These are phyloP conservation scores for Fusarium sp. DNA, from an alignment of 2,329 filamentous ascomycete species.

Conservation along the genomic window DNA sequence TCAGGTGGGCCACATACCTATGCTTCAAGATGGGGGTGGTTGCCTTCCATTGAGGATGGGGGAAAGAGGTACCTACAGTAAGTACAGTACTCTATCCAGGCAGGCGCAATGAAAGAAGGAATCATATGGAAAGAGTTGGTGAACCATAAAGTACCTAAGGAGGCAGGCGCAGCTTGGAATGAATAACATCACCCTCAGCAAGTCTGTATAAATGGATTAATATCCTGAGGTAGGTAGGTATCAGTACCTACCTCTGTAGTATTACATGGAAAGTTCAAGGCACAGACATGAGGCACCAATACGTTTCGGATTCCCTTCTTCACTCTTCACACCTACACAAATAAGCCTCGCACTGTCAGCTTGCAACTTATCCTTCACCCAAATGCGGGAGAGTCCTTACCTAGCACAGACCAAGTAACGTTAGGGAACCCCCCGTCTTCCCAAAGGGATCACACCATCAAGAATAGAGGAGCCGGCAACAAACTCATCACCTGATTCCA, in stretches of 20 bases:
- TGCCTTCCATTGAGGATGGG: slow-evolving; percentile 17
- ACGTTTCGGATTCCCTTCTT: background rate
- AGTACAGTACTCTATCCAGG: background rate
- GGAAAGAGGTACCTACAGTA: background rate
- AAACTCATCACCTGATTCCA: slow-evolving; percentile 38
- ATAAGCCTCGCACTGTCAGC: slow-evolving; percentile 13
- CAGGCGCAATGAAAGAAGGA: slow-evolving; percentile 15
- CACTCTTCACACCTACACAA: background rate
- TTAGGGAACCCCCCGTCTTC: slow-evolving; percentile 12
- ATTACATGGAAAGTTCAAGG: background rate
- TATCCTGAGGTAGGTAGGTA: background rate
- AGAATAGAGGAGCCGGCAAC: slow-evolving; percentile 3
- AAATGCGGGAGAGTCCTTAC: slow-evolving; percentile 24
- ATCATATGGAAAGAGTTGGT: background rate
- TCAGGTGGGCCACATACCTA: slow-evolving; percentile 36
- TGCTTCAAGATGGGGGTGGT: slow-evolving; percentile 34
- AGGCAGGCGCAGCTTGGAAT: background rate
- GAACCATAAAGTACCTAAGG: background rate
- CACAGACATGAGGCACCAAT: background rate
- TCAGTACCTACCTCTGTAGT: background rate
- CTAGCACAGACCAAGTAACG: slow-evolving; percentile 28
- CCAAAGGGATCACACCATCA: slow-evolving; percentile 18
- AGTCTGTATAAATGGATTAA: background rate
- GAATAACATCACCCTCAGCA: background rate
- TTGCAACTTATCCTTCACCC: slow-evolving; percentile 11